Conservation (phyloP, 2,329 filamentous ascomycete genomes). For the Verticillium nubilum region DNA sequence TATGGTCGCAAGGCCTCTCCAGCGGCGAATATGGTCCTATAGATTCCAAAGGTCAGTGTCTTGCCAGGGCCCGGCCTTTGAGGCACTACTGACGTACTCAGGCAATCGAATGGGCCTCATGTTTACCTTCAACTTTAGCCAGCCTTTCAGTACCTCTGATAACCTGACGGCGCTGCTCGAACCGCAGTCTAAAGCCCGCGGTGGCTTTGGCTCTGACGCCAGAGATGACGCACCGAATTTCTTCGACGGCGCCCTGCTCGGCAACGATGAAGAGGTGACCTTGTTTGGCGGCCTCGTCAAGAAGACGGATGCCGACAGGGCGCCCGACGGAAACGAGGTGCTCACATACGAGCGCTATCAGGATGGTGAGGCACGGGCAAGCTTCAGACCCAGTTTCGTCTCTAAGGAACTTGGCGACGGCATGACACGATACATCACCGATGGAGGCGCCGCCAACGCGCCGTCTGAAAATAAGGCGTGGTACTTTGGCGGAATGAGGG, state of each 20-base stretch:
- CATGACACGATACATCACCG: conserved; percentile 58
- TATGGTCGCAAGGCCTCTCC: conserved; percentile 44
- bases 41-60: conserved; percentile 34
- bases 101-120: conserved; percentile 48
- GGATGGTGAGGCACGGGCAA: conserved; percentile 31
- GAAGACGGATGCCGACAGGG: conserved; percentile 24
- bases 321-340: conserved; percentile 36
- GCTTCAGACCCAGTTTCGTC: conserved; percentile 38
- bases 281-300: conserved; percentile 55
- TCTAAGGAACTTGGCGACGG: conserved; percentile 31
- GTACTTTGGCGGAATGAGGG: conserved; percentile 62
- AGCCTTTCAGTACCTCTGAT: conserved; percentile 43
- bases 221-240: conserved; percentile 52
- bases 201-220: conserved; percentile 37
- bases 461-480: conserved; percentile 67
- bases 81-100: conserved; percentile 20
- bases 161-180: conserved; percentile 50
- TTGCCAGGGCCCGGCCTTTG: background rate
- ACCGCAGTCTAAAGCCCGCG: conserved; percentile 39
- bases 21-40: conserved; percentile 31
- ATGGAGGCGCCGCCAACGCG: conserved; percentile 57
- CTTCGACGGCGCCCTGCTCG: conserved; percentile 58
- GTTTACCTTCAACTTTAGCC: conserved; percentile 53
- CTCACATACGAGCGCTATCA: conserved; percentile 47
- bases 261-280: conserved; percentile 58